Evolutionary conservation across 83 land plant species (phyloP).

Genomic region (Diphasiastrum complanatum): DNA sequence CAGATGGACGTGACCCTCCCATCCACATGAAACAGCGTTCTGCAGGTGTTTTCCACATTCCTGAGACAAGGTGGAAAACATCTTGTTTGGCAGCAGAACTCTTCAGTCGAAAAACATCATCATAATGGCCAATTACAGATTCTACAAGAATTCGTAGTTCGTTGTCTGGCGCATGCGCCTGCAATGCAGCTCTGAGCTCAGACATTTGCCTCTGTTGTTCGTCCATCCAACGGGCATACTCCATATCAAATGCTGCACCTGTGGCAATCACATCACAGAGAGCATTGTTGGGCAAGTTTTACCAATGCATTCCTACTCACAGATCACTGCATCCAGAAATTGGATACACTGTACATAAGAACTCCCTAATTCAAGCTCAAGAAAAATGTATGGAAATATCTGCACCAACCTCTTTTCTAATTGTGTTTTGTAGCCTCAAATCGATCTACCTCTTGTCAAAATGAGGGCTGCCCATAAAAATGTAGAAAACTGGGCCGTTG

Average conservation of each 20-base stretch:
- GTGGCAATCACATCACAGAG: no score
- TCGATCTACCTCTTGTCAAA: no score
- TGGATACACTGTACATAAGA: no score
- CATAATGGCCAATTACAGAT: slow-evolving; percentile 37
- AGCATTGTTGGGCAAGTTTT: no score
- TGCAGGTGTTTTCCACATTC: slow-evolving; percentile 62
- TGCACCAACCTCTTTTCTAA: no score
- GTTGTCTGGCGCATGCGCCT: slow-evolving; percentile 34
- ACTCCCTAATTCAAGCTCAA: no score
- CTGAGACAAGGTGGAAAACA: slow-evolving; percentile 52
- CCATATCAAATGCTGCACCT: slow-evolving; percentile 52
- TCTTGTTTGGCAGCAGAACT: slow-evolving; percentile 52
- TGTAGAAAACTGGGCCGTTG: no score
- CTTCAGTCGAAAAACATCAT: slow-evolving; percentile 44
- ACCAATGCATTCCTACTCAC: no score
- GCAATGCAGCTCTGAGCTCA: slow-evolving; percentile 41
- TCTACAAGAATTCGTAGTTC: slow-evolving; percentile 47
- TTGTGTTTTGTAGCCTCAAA: no score
- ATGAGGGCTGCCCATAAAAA: no score
- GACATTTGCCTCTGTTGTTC: slow-evolving; percentile 38
- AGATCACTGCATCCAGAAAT: no score
- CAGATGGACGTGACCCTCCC: slow-evolving; percentile 60
- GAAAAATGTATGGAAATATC: no score
- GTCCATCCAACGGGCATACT: slow-evolving; percentile 51
- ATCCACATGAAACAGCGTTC: slow-evolving; percentile 57